Evolutionary conservation across 345 rosid species (phyloP), one percentile per base, ranked within the genome.

Genomic region (Mallotus nudiflorus): DNA sequence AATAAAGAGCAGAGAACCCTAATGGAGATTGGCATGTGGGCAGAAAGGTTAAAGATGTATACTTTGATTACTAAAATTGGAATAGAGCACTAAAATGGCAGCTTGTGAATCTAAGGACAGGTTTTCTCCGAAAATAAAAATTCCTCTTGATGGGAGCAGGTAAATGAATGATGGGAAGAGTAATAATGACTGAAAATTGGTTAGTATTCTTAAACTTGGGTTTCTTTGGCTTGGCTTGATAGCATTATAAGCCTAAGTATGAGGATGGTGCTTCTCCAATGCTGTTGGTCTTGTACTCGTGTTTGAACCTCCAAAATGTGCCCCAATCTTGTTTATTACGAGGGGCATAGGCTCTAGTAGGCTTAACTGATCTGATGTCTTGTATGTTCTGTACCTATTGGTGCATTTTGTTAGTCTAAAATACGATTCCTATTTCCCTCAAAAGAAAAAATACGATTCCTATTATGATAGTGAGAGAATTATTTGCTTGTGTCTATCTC

Each of bases 401-500:
- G 13, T 45, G 10, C 3, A 27, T 48, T 14, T 31, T 65, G 25
- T 65, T 65, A 45, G 10, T 25, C 8, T 61, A 12, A 35, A 6
- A 39, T n/a, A 40, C 29, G 20, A 19, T 48, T 39, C 20, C 20
- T 22, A 6, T 37, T 61, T 3, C 44, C 39, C 29, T 35, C 14
- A 12, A 54, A 33, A 35, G 5, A 9, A 37, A 60, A 37, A 33
- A 20, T n/a, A 22, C 20, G 37, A n/a, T 55, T 12, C 37, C 28
- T 18, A 9, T 10, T 6, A 20, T 46, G n/a, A 45, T 57, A 12
- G 28, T 28, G 1, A 16, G 12, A 11, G 44, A 15, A 67, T 27
- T 66, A 46, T 57, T 62, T 71, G 39, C 15, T 50, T 56, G 37
- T 15, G 42, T 50, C 28, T 48, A 39, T 45, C 22, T 31, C 59